Conservation (phyloP, 768 basidiomycete genomes). For the Hypholoma fasciculare region DNA sequence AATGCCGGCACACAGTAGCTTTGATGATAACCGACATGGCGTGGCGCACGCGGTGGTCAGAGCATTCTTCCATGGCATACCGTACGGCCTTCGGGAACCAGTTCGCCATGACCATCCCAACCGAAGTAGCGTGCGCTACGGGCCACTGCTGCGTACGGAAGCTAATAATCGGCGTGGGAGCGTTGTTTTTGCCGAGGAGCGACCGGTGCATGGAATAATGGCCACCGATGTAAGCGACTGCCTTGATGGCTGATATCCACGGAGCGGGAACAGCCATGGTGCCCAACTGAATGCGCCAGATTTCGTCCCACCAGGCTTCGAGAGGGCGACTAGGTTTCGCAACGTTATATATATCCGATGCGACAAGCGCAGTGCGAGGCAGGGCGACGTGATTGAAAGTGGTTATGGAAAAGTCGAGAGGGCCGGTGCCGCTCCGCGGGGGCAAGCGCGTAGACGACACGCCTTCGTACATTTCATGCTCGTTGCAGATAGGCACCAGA, state of each 20-base stretch:
- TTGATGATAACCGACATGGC: constrained; percentile 58
- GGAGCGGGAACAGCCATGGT: constrained; percentile 51
- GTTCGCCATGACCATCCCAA: constrained; percentile 49
- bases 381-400: constrained; percentile 53
- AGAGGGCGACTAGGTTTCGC: constrained; percentile 38
- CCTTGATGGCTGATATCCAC: constrained; percentile 52
- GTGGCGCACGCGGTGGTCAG: constrained; percentile 51
- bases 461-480: constrained; percentile 52
- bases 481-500: constrained; percentile 55
- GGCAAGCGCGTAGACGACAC: constrained; percentile 51
- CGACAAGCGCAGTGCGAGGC: constrained; percentile 48
- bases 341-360: constrained; percentile 42
- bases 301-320: constrained; percentile 55
- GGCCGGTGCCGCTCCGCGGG: constrained; percentile 50
- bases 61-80: constrained; percentile 34
- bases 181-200: constrained; percentile 41
- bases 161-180: constrained; percentile 52
- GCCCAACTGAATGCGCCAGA: constrained; percentile 57
- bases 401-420: constrained; percentile 59
- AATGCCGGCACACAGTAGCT: constrained; percentile 53
- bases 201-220: constrained; percentile 57
- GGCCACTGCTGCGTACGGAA: constrained; percentile 71
- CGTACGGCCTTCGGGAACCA: constrained; percentile 42
- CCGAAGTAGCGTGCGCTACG: constrained; percentile 51
- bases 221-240: constrained; percentile 55